Conservation (phyloP, 1,284 basidiomycete species). For the Mixia osmundae region DNA sequence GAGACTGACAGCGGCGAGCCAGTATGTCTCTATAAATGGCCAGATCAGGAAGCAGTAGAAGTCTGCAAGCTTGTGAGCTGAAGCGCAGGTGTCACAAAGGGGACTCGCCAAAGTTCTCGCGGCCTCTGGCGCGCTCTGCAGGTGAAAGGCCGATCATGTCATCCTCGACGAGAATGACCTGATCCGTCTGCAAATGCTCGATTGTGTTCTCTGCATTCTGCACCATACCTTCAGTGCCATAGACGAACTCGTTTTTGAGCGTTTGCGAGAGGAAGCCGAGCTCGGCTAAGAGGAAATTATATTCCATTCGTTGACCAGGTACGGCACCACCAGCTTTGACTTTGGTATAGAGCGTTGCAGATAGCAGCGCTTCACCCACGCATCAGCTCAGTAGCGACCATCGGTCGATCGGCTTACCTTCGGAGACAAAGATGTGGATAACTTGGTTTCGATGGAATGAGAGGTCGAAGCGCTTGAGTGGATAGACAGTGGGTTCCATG, state of each 20-base stretch:
- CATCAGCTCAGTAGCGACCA: slow-evolving; percentile 3
- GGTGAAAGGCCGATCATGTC: no score
- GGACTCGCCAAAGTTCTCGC: no score
- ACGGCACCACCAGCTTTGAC: slow-evolving; percentile 22
- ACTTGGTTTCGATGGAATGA: slow-evolving; percentile 23
- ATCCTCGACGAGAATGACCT: no score
- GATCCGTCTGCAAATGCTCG: slow-evolving; percentile 13
- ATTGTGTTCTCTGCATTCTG: slow-evolving; percentile 19
- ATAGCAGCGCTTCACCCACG: slow-evolving; percentile 7
- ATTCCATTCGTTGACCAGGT: slow-evolving; percentile 19
- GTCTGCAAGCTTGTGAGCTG: no score
- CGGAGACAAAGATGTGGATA: slow-evolving; percentile 14
- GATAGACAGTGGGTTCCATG: slow-evolving; percentile 22
- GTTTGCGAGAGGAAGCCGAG: slow-evolving; percentile 20
- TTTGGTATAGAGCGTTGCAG: slow-evolving; percentile 19
- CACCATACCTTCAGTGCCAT: slow-evolving; percentile 19
- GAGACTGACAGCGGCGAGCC: no score
- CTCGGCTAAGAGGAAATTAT: slow-evolving; percentile 15
- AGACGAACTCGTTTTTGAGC: slow-evolving; percentile 23
- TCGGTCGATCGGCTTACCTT: no score
- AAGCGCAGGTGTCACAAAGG: no score
- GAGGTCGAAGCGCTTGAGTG: slow-evolving; percentile 21
- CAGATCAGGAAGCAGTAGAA: no score
- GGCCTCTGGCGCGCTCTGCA: no score
- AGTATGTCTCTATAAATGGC: no score